Conservation (phyloP, 768 basidiomycete genomes). For the Mycena galericulata region DNA sequence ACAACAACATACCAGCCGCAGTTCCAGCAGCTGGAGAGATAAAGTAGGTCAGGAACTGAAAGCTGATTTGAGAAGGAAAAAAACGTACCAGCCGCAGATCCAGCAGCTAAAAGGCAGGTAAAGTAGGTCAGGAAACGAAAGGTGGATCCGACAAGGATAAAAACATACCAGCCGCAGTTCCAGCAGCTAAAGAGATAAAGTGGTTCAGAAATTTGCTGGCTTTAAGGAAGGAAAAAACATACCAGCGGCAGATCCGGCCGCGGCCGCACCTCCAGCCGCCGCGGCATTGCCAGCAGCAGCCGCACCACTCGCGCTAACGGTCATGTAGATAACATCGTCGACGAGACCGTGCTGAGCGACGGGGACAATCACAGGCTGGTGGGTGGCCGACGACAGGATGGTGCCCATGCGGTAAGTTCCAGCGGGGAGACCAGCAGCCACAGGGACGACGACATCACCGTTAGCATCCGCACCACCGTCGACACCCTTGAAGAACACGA, state of each 20-base stretch:
- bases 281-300: constrained; percentile 10
- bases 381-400: constrained; percentile 69
- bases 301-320: constrained; percentile 40
- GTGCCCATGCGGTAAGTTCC: constrained; percentile 71
- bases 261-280: background rate
- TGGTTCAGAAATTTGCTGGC: no score
- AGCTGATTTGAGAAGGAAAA: no score
- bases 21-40: no score
- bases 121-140: no score
- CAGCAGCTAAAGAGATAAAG: no score
- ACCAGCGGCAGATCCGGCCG: background rate
- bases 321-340: constrained; percentile 70
- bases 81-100: no score
- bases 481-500: constrained; percentile 70
- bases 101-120: no score
- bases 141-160: no score
- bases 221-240: no score
- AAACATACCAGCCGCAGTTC: background rate
- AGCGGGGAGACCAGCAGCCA: constrained; percentile 66
- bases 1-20: background rate
- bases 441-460: constrained; percentile 63
- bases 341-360: constrained; percentile 71
- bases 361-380: constrained; percentile 68
- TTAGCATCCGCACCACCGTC: constrained; percentile 53
- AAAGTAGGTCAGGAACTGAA: no score